These are phyloP conservation scores for Primulina eburnea DNA, from an alignment of 257 asterid genomes.

Conservation along the genomic window DNA sequence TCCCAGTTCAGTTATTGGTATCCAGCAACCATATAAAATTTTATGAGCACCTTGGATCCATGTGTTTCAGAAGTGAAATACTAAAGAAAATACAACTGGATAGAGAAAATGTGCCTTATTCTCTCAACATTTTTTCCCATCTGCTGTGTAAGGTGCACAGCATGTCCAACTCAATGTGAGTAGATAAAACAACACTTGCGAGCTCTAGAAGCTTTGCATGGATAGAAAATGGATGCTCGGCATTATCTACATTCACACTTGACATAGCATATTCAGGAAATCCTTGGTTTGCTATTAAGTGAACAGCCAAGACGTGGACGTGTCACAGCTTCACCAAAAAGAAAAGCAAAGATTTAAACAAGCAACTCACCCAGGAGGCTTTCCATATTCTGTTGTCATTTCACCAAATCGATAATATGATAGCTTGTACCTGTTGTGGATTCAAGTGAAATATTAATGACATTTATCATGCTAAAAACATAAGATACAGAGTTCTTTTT, in stretches of 20 bases:
- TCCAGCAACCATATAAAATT: background rate
- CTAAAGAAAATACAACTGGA: background rate
- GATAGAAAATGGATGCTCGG: background rate
- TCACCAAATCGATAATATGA: slow-evolving; percentile 95
- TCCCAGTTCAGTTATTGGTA: background rate
- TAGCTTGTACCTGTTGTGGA: slow-evolving; percentile 75
- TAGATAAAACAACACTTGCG: background rate
- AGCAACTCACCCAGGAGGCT: slow-evolving; percentile 88
- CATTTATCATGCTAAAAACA: background rate
- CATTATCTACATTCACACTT: background rate
- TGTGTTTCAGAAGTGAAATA: background rate
- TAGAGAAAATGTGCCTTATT: background rate
- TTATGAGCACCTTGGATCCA: background rate
- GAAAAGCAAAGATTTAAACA: background rate
- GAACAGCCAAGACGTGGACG: background rate
- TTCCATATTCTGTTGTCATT: slow-evolving; percentile 89
- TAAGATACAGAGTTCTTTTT: background rate
- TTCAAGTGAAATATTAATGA: slow-evolving; percentile 19
- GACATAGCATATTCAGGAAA: slow-evolving; percentile 1
- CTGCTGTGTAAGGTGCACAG: background rate
- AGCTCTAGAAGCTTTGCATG: background rate
- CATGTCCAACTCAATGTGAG: background rate
- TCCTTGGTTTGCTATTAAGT: background rate
- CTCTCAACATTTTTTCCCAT: background rate
- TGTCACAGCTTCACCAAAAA: background rate